Base-by-base conservation (phyloP, 1,284 basidiomycete genomes). In the Somion occarium region DNA sequence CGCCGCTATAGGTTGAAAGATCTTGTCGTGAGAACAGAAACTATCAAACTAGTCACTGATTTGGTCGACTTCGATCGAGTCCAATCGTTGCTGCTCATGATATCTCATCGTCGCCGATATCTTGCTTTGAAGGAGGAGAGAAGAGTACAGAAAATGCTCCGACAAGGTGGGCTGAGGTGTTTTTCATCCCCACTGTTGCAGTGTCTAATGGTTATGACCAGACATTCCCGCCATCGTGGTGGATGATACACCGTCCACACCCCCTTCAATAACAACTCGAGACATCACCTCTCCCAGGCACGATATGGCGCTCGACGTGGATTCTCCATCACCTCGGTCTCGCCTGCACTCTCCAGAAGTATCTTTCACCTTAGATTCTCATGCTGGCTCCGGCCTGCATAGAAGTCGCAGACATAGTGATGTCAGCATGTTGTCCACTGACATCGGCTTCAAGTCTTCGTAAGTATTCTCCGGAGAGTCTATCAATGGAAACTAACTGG, bases 51-150 rank as follows among this genome's bases (percentile, higher is more conserved):
- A 15, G 89, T 97, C 13, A 83, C 82, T 0, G 88, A 91, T 58
- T 74, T 92, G 9, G 89, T 94, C 38, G 88, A 91, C 62, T 69
- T 93, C 42, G 93, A 95, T 69, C 80, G 86, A 47, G 88, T 94
- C 2, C 79, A 84, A 46, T 92, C 91, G 0, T 67, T 93, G 39
- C 70, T 96, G 20, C 78, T 79, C 52, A 90, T 88, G 52, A 85
- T 93, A 45, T 81, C 85, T 38, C 80, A 80, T 59, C 82, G 92
- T 11, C 75, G 87, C 42, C 76, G 80, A 48, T 94, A 87, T 71
- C 65, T 88, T 25, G 73, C 68, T 2, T 53, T 69, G 45, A 68
- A 71, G 50, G 74, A 78, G 51, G 59, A 69, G 53, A 57, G 60
- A 38, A 70, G 66, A 12, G 59, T 69, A 51, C 55, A 64, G 55